Evolutionary conservation across 2,329 filamentous ascomycete genomes (phyloP).

Genomic region (Neonectria coccinea): DNA sequence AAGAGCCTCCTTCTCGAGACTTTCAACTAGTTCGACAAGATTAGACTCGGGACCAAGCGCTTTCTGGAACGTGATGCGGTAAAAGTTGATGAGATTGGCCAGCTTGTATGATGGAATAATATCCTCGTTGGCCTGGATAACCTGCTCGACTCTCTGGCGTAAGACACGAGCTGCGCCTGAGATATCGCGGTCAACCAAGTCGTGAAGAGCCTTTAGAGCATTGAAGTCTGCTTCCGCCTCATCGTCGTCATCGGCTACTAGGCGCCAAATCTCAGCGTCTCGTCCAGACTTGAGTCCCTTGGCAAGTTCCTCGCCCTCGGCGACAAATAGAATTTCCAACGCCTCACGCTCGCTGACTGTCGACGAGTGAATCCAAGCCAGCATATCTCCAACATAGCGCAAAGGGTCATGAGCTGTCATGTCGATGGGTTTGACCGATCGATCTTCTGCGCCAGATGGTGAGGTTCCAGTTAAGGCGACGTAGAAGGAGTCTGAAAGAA

Average conservation of each 20-base stretch:
- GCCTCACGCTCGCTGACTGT: conserved; percentile 95
- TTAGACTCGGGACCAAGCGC: conserved; percentile 77
- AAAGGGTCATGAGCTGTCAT: conserved; percentile 91
- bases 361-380: conserved; percentile 95
- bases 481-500: conserved; percentile 90
- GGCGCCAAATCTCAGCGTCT: conserved; percentile 86
- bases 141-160: conserved; percentile 90
- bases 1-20: conserved; percentile 80
- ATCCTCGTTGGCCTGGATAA: conserved; percentile 92
- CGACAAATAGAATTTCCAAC: conserved; percentile 89
- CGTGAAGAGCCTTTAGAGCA: conserved; percentile 81
- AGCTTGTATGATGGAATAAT: conserved; percentile 90
- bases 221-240: conserved; percentile 74
- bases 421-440: conserved; percentile 87
- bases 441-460: conserved; percentile 68
- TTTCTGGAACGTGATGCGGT: conserved; percentile 84
- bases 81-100: conserved; percentile 89
- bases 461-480: conserved; percentile 82
- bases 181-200: conserved; percentile 88
- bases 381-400: conserved; percentile 95
- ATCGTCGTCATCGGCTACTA: conserved; percentile 66
- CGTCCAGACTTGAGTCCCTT: conserved; percentile 83
- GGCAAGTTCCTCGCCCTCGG: conserved; percentile 88
- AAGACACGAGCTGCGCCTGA: conserved; percentile 84
- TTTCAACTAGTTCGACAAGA: conserved; percentile 75